These are phyloP conservation scores for Alternaria arborescens DNA, from an alignment of 2,329 filamentous ascomycete species.

Conservation along the genomic window DNA sequence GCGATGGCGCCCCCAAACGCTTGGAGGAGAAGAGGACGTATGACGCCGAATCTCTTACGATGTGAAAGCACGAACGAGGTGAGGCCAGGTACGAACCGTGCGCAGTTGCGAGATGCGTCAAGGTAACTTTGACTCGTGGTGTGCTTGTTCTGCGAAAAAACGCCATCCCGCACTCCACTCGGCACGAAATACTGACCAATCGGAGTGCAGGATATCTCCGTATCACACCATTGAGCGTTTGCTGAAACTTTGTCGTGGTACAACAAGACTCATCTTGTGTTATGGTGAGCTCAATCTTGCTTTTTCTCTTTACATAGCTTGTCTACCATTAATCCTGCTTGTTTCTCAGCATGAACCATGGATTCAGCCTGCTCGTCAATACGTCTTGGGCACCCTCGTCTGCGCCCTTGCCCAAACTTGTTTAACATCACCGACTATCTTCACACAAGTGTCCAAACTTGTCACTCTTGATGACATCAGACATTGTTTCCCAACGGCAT, in stretches of 20 bases:
- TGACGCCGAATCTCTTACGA: constrained; percentile 17
- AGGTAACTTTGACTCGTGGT: background rate
- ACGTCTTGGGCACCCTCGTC: background rate
- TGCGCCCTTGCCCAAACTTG: background rate
- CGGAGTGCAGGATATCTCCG: constrained; percentile 21
- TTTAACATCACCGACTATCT: background rate
- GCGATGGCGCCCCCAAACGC: constrained; percentile 34
- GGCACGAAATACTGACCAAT: constrained; percentile 15
- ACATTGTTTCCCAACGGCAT: background rate
- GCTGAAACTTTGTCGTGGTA: background rate
- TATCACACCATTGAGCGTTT: background rate
- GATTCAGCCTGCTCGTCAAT: background rate
- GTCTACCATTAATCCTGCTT: background rate
- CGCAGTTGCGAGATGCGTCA: background rate
- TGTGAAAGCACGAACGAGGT: background rate
- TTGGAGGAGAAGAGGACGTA: constrained; percentile 27
- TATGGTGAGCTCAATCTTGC: background rate
- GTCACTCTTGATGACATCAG: background rate
- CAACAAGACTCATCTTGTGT: background rate
- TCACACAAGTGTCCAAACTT: background rate
- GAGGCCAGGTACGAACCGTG: background rate
- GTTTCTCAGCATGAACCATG: background rate
- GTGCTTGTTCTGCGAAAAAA: constrained; percentile 15
- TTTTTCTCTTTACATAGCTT: background rate
- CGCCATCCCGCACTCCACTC: constrained; percentile 16